Evolutionary conservation across 345 rosid genomes (phyloP), one percentile per base, ranked within the genome.

Genomic region (Bruguiera parviflora): DNA sequence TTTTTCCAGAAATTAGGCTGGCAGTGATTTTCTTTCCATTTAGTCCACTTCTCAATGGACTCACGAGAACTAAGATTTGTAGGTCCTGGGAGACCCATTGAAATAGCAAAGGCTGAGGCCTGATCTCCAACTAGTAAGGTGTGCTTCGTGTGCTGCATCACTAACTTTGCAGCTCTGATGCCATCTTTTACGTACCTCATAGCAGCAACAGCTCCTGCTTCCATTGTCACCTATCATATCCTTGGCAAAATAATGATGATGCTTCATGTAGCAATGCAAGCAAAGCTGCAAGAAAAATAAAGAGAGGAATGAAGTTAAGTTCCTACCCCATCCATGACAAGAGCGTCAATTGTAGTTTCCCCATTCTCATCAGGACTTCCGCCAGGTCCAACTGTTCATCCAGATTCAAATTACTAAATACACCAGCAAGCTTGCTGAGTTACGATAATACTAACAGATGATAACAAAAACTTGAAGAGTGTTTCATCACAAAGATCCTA

Each of bases 291-390:
- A 15, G 3, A 63, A 59, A 37, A 70, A 46, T 15, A 46, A n/a
- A 39, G 35, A 56, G 5, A 47, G 19, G 51, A 55, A 37, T 63
- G 58, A 46, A 24, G 22, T 19, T 29, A 3, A 51, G 37, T 47
- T 20, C 49, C 73, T 89, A 94, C 97, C 96, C 95, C 97, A 67
- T 94, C 77, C 97, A 91, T 94, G 75, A 94, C 80, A 76, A 94
- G 65, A 60, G 98, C 97, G 76, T 94, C 97, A 74, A 94, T 86
- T 67, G 90, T 94, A 61, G 97, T 89, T 69, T 94, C 98, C 68
- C 96, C 97, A 67, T 89, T 89, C 83, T 91, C 98, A 71, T 94
- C 83, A 2, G 98, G 98, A 78, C 98, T 94, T 76, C 98, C 97
- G 63, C 97, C 98, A 57, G 97, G 98, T 0, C 97, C 98, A 77